phyloP scores from a whole-genome alignment of 257 asterid species.

The Solanum peruvianum region DNA sequence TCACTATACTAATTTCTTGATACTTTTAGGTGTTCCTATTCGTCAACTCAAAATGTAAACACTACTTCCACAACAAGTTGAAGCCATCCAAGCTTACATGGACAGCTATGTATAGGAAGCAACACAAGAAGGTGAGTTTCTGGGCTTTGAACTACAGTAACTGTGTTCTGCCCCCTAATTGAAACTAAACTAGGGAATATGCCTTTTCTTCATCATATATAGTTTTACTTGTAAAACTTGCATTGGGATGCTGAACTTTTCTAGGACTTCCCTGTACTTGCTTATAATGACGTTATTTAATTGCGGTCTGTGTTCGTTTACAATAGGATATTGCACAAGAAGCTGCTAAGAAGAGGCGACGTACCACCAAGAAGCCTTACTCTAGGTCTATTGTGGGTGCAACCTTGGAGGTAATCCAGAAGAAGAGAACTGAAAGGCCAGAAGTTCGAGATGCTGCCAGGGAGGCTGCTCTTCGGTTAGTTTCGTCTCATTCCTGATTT shows the following conservation, averaged over 20 bases:
- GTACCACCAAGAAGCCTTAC: slow-evolving; percentile 74
- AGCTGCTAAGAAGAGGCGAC: slow-evolving; percentile 81
- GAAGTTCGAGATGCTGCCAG: slow-evolving; percentile 95
- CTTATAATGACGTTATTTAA: not conserved
- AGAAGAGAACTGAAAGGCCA: slow-evolving; percentile 72
- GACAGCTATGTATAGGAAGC: slow-evolving; percentile 85
- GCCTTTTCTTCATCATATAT: not conserved
- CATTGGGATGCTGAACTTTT: not conserved
- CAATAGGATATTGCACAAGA: slow-evolving; percentile 69
- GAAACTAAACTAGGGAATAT: not conserved
- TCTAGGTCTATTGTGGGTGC: slow-evolving; percentile 96
- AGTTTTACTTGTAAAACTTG: not conserved
- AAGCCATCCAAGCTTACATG: slow-evolving; percentile 83
- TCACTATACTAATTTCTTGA: not conserved
- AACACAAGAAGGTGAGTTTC: slow-evolving; percentile 64
- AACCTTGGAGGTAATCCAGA: slow-evolving; percentile 82
- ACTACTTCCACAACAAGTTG: slow-evolving; percentile 78
- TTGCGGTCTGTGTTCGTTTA: not conserved
- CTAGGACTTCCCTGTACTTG: not conserved
- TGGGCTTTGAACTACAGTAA: not conserved
- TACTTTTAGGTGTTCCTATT: slow-evolving; percentile 61
- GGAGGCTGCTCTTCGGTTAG: slow-evolving; percentile 80
- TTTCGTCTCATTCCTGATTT: not conserved
- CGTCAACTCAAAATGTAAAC: slow-evolving; percentile 73
- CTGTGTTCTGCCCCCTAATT: not conserved